phyloP scores from a whole-genome alignment of 2,329 filamentous ascomycete genomes.

The Gaeumannomyces sp. region DNA sequence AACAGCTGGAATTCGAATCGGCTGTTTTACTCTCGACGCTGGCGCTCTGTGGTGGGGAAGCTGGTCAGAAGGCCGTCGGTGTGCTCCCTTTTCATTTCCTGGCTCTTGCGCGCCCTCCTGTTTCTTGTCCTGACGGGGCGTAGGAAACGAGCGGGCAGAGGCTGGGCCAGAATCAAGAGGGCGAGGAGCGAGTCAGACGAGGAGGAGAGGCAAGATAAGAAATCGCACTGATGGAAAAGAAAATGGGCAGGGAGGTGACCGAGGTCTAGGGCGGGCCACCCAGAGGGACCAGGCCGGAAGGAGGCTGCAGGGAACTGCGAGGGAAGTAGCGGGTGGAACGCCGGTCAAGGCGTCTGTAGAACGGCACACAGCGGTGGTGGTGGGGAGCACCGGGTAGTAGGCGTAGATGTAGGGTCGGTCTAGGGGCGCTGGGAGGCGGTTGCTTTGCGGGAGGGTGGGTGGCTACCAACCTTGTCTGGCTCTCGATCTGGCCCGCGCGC shows the following conservation, averaged over 20 bases:
- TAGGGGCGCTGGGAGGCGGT: not conserved
- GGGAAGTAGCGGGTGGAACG: not conserved
- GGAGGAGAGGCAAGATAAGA: slow-evolving; percentile 1
- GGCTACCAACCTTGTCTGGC: not conserved
- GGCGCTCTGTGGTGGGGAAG: not conserved
- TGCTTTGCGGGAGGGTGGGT: not conserved
- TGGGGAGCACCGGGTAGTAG: not conserved
- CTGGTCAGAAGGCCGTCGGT: not conserved
- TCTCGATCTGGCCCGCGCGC: not conserved
- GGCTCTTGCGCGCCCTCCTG: too few relatives aligned
- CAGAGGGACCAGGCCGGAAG: not conserved
- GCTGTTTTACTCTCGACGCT: not conserved
- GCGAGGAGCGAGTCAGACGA: slow-evolving; percentile 2
- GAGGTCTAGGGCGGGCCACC: not conserved
- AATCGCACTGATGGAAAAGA: not conserved
- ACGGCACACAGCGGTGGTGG: not conserved
- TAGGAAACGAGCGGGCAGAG: slow-evolving; percentile 2
- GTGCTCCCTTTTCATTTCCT: not conserved
- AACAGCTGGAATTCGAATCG: not conserved
- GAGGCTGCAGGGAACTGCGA: not conserved
- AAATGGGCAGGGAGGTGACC: not conserved
- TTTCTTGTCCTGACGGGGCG: not conserved
- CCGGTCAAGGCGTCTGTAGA: not conserved
- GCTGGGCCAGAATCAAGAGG: not conserved
- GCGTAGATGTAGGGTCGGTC: not conserved